Evolutionary conservation across 2,329 filamentous ascomycete species (phyloP), one percentile per base, ranked within the genome.

Genomic region (Sarocladium kiliense): DNA sequence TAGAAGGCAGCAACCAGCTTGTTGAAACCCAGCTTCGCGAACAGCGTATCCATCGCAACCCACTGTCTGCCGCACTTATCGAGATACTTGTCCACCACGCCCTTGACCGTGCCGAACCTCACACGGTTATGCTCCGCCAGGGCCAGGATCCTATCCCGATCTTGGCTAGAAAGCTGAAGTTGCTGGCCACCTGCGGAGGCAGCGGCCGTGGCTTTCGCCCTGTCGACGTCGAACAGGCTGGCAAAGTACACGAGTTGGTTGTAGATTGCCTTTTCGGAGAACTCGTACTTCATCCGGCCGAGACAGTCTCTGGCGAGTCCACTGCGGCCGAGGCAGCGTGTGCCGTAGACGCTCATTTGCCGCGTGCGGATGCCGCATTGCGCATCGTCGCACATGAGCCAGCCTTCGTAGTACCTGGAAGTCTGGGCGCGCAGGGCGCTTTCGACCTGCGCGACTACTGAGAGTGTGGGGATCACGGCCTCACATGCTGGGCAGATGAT

Each of bases 191-290:
- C 69, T 44, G 77, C 81, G 23, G 74, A 73, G n/a, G 68, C 71
- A 19, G n/a, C n/a, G n/a, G 76, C 80, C 59, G 74, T 77, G 45
- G 64, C 65, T 60, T 83, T 82, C 14, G 88, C 88, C 72, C 89
- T 91, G 59, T 97, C 92, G 2, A 95, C 88, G 70, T 99, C 92
- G 77, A 91, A 99, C 55, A 97, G 73, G 50, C 81, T 81, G 27
- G 88, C 82, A 68, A 92, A 88, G 74, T 96, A 99, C 55, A 97
- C 74, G 39, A 99, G 78, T 73, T 99, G 94, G 70, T 96, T 97
- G 74, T 97, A 97, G 57, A 97, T 80, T 64, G 88, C 87, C 73
- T 94, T 93, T 74, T 97, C 94, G 1, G 82, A 79, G 65, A 89
- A 87, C 73, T 95, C 91, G 68, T 92, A 97, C 21, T 82, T 77